Evolutionary conservation across 768 basidiomycete genomes (phyloP).

Genomic region (Naganishia vaughanmartiniae): DNA sequence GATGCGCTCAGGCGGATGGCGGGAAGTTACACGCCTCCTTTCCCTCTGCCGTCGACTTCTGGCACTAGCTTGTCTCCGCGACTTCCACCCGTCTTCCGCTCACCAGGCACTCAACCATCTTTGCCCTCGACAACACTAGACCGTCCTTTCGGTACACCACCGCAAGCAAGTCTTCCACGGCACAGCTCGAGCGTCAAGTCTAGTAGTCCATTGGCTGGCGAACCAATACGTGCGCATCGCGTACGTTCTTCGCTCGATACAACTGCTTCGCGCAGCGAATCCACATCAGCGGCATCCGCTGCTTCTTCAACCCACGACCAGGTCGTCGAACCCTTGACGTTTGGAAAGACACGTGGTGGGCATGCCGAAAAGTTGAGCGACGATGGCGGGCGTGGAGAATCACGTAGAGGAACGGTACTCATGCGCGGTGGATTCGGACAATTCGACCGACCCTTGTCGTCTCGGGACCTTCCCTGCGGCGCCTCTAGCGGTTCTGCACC

Average conservation of each 20-base stretch:
- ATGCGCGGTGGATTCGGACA: constrained; percentile 27
- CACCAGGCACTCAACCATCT: not conserved
- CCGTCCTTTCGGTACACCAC: not conserved
- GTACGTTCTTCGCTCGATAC: constrained; percentile 6
- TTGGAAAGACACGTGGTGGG: not conserved
- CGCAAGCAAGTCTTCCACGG: not conserved
- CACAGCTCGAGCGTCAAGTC: constrained; percentile 31
- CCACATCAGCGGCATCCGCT: constrained; percentile 15
- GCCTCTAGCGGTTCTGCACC: not conserved
- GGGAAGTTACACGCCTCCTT: constrained; percentile 40
- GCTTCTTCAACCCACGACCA: not conserved
- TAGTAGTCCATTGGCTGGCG: constrained; percentile 28
- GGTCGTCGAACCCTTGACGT: constrained; percentile 11
- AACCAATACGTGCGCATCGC: constrained; percentile 22
- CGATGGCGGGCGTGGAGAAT: constrained; percentile 13
- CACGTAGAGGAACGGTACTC: constrained; percentile 16
- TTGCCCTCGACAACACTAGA: not conserved
- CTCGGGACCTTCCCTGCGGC: not conserved
- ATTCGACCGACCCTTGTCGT: constrained; percentile 1
- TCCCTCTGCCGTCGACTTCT: constrained; percentile 2
- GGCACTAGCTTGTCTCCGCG: not conserved
- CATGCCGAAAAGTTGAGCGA: not conserved
- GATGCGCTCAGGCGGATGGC: constrained; percentile 44
- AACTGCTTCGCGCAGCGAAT: constrained; percentile 6
- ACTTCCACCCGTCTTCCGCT: not conserved